Percentiles rank a stretch among this genome's conserved stretches.
These are phyloP conservation scores for Hibiscus tridactylites DNA, from an alignment of 345 rosid species.

Conservation along the genomic window DNA sequence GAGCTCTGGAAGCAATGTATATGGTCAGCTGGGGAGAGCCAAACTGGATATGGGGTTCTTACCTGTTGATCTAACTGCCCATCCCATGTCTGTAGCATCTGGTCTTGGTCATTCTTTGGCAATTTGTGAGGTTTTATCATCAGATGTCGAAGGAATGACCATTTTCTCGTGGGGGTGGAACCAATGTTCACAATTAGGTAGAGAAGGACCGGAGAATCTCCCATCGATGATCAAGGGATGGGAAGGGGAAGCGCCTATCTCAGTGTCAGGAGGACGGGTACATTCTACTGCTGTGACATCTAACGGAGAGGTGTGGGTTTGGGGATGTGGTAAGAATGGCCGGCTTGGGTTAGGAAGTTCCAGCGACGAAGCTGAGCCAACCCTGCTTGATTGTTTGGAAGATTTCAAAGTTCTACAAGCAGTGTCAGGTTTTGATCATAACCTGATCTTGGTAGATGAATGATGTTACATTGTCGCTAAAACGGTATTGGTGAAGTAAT, in stretches of 20 bases:
- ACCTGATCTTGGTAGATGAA: constrained; percentile 41
- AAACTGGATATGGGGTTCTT: constrained; percentile 47
- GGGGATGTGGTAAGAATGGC: constrained; percentile 85
- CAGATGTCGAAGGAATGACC: constrained; percentile 16
- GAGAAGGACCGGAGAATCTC: constrained; percentile 43
- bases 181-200: constrained; percentile 69
- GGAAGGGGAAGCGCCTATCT: constrained; percentile 37
- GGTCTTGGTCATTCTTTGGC: constrained; percentile 95
- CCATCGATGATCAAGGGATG: constrained; percentile 45
- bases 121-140: constrained; percentile 31
- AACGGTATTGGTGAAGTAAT: not conserved
- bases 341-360: constrained; percentile 85
- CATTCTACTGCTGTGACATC: constrained; percentile 64
- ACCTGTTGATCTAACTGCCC: constrained; percentile 40
- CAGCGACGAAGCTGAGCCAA: constrained; percentile 55
- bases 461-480: constrained; percentile 12
- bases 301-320: constrained; percentile 63
- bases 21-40: constrained; percentile 79
- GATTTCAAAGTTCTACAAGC: constrained; percentile 52
- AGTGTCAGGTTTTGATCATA: constrained; percentile 78
- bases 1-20: constrained; percentile 72
- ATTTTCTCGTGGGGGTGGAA: constrained; percentile 92
- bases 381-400: constrained; percentile 45
- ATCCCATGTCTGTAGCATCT: constrained; percentile 42
- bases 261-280: constrained; percentile 64